phyloP scores from a whole-genome alignment of 441 rosid genomes.

The Gossypium trilobum region DNA sequence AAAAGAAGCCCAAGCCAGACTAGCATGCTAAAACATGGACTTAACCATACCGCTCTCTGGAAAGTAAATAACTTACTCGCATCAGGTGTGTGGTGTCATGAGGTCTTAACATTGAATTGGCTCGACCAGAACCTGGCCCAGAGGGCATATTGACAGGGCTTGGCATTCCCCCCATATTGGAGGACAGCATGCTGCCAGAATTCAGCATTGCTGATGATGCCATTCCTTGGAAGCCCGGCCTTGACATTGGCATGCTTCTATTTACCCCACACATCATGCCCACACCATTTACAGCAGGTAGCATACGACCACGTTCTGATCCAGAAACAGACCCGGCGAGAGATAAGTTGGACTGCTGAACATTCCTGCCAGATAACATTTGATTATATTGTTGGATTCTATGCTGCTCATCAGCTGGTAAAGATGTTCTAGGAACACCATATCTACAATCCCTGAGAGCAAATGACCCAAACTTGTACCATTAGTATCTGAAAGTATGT shows the following conservation, averaged over 20 bases:
- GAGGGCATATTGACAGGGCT: conserved; percentile 54
- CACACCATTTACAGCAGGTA: conserved; percentile 63
- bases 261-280: conserved; percentile 57
- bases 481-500: conserved; percentile 12
- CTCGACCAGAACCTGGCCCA: conserved; percentile 61
- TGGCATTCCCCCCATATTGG: conserved; percentile 65
- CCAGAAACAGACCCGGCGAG: conserved; percentile 60
- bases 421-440: conserved; percentile 58
- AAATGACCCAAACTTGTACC: conserved; percentile 2
- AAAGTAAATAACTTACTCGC: conserved; percentile 49
- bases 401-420: conserved; percentile 78
- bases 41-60: neutral
- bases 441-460: conserved; percentile 69
- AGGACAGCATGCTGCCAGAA: conserved; percentile 61
- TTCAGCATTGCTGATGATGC: conserved; percentile 60
- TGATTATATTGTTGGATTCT: conserved; percentile 66
- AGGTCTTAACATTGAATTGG: conserved; percentile 66
- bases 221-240: conserved; percentile 78
- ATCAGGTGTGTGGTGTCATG: conserved; percentile 63
- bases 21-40: neutral
- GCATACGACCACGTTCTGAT: conserved; percentile 58
- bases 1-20: neutral
- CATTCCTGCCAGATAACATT: conserved; percentile 51
- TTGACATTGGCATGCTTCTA: conserved; percentile 64
- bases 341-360: conserved; percentile 67